Base-by-base conservation (phyloP, 352 stramenopile genomes). In the Globisporangium rhizosaccharum region DNA sequence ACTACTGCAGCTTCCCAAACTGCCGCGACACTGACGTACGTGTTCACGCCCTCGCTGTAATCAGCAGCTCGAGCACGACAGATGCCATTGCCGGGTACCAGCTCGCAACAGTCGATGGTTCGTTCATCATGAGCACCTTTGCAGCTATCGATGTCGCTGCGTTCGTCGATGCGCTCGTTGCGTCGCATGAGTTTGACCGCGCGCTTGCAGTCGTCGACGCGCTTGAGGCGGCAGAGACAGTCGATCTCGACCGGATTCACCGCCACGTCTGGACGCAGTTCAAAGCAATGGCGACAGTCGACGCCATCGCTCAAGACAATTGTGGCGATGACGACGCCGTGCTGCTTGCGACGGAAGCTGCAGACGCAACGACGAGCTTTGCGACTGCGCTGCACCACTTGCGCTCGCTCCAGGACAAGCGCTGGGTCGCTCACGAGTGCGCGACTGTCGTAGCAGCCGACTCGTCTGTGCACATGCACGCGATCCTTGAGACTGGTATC, bases 401-500 rank as follows among this genome's bases (percentile, higher is more conserved):
- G 52, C 66, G 67, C 2, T 59, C 68, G 1, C 65, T 82, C 15
- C 61, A 67, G 8, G 70, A 88, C 58, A 74, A 73, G 26, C 33
- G 58, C 18, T 91, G 82, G 82, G 64, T 84, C 2, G 52, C 77
- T n/a, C 42, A 62, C 9, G 62, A 89, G 54, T 86, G 77, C 48
- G 57, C 85, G 14, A 30, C 57, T 11, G 37, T 75, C 2, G 51
- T 88, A 36, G 61, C 66, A 0, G 59, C 72, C 6, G 67, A 76
- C 46, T 87, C 75, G 9, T 70, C 71, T 2, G 50, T 57, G 3
- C 66, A 73, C n/a, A 89, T 88, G 79, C 85, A 80, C 26, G 76
- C 77, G 18, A 64, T 91, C 15, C 57, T 91, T n/a, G 61, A 72
- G 11, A 49, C 75, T 49, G 82, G 75, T 2, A 62, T 71, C 59